Evolutionary conservation across 139 green algal genomes (phyloP).

Genomic region (Axilococcus clingmanii): DNA sequence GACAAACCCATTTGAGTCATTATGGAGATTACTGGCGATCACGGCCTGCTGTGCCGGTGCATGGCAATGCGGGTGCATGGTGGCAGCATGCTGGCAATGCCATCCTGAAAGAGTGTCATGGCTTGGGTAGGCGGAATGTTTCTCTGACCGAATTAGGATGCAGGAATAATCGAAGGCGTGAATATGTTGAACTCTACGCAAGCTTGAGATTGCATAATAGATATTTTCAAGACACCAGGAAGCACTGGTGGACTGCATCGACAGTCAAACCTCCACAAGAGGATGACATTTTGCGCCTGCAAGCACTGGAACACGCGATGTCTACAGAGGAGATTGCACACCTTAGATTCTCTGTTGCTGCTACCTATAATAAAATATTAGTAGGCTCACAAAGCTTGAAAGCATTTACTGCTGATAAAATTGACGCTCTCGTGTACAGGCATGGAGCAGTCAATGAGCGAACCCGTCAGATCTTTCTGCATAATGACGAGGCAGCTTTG

Average conservation of each 20-base stretch:
- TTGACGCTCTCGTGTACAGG: slow-evolving; percentile 25
- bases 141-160: slow-evolving; percentile 8
- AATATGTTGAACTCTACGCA: slow-evolving; percentile 31
- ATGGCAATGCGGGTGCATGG: slow-evolving; percentile 20
- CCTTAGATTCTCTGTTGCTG: slow-evolving; percentile 32
- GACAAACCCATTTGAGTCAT: slow-evolving; percentile 22
- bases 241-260: slow-evolving; percentile 26
- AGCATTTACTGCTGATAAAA: slow-evolving; percentile 21
- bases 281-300: slow-evolving; percentile 5
- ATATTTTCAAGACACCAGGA: slow-evolving; percentile 20
- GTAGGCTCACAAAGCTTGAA: neutral
- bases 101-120: slow-evolving; percentile 3
- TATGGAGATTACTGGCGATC: slow-evolving; percentile 26
- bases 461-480: slow-evolving; percentile 13
- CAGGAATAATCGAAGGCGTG: slow-evolving; percentile 9
- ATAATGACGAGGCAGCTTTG: slow-evolving; percentile 10
- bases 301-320: slow-evolving; percentile 20
- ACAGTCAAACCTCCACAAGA: slow-evolving; percentile 12
- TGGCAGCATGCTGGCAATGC: slow-evolving; percentile 36
- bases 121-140: slow-evolving; percentile 13
- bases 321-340: slow-evolving; percentile 38
- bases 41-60: slow-evolving; percentile 26
- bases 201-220: neutral
- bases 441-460: neutral
- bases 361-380: slow-evolving; percentile 23